Evolutionary conservation across 805 yeast genomes (phyloP), one percentile per base, ranked within the genome.

Genomic region (Jamesozyma jinghongensis): DNA sequence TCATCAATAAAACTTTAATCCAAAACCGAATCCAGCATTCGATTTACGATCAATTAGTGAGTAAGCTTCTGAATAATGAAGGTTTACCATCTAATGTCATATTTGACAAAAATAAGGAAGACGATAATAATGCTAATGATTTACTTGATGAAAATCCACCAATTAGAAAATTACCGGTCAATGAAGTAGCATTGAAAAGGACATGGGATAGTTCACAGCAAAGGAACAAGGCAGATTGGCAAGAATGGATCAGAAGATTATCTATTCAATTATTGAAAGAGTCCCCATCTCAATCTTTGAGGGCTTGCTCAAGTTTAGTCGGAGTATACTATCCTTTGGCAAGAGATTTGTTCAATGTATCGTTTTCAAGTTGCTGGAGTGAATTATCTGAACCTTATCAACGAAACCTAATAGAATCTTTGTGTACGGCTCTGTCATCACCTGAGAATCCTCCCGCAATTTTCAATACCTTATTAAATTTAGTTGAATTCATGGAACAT

Each of bases 401-500:
- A 60, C 95, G 86, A 43, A 96, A 88, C 48, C 69, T 92, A 36
- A 85, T 88, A 3, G 83, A 83, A 50, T 74, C 94, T 2, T 71
- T 92, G 32, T 86, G 94, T 55, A 72, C 81, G 38, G 97, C 97
- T 0, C 67, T 90, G 46, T 83, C 90, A 0, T 83, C 96, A 0
- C 83, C 94, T 3, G 85, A 87, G 50, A 86, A 85, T 48, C 95
- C 97, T 0, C 97, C 98, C 0, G 99, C 92, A 52, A 88, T 92
- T 34, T 82, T 87, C 53, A 97, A 92, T 56, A 82, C 87, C 1
- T 68, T 92, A 44, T 68, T 92, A 50, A 88, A 90, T 48, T 67
- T 92, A 42, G 95, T 95, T 0, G 99, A 92, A 60, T 92, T 84
- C 55, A 82, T 92, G 92, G 99, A 92, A 57, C 97, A 90, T 53